These are phyloP conservation scores for Teratosphaeria epicoccoides DNA, from an alignment of 2,329 filamentous ascomycete genomes.

Conservation along the genomic window DNA sequence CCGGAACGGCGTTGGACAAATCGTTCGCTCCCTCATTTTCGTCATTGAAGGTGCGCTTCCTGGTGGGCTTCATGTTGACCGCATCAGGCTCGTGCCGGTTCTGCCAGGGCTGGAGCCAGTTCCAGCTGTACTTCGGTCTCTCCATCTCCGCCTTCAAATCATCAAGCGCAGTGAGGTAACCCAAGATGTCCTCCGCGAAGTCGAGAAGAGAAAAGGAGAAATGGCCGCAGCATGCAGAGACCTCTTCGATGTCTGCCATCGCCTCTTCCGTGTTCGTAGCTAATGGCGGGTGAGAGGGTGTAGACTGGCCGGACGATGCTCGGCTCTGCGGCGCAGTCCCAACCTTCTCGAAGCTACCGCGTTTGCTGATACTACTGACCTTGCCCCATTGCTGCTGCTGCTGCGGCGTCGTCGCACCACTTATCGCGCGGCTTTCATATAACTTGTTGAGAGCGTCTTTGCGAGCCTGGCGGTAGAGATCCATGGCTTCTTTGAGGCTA, in stretches of 20 bases:
- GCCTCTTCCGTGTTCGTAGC: slow-evolving; percentile 43
- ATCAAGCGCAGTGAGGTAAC: slow-evolving; percentile 73
- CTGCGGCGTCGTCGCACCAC: slow-evolving; percentile 27
- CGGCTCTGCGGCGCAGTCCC: neutral
- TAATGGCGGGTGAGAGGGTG: neutral
- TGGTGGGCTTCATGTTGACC: neutral
- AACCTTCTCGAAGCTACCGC: neutral
- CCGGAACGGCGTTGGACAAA: slow-evolving; percentile 16
- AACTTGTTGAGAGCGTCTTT: slow-evolving; percentile 65
- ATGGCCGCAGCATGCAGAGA: slow-evolving; percentile 93
- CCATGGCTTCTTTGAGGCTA: slow-evolving; percentile 70
- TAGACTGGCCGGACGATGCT: neutral
- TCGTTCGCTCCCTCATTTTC: slow-evolving; percentile 18
- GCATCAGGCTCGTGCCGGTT: neutral
- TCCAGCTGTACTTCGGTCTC: slow-evolving; percentile 56
- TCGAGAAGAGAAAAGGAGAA: slow-evolving; percentile 88
- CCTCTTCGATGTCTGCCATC: slow-evolving; percentile 91
- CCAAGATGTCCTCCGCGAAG: slow-evolving; percentile 80
- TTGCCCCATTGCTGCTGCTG: slow-evolving; percentile 54
- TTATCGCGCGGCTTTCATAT: slow-evolving; percentile 71
- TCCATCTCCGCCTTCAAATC: slow-evolving; percentile 63
- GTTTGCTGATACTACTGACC: slow-evolving; percentile 15
- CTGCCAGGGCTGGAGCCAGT: slow-evolving; percentile 60
- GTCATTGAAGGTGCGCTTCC: slow-evolving; percentile 7
- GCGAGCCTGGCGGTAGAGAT: slow-evolving; percentile 66